Evolutionary conservation across 441 rosid species (phyloP).

Genomic region (Macaranga tanarius): DNA sequence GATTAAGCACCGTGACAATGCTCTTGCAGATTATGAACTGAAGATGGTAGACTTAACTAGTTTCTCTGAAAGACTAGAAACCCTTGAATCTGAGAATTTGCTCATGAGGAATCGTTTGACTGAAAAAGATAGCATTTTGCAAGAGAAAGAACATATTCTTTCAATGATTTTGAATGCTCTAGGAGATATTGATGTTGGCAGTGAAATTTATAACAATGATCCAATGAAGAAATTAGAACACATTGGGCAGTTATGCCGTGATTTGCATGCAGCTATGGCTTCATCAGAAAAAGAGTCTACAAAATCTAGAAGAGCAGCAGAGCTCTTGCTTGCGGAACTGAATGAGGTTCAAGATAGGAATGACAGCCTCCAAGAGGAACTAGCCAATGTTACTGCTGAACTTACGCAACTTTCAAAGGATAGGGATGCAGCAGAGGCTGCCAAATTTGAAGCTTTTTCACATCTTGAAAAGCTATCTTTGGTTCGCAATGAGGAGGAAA

Average conservation of each 20-base stretch:
- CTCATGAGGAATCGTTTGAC: constrained; percentile 58
- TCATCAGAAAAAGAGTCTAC: constrained; percentile 71
- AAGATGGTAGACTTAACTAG: constrained; percentile 59
- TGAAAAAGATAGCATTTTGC: constrained; percentile 61
- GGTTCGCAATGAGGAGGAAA: constrained; percentile 48
- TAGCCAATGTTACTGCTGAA: constrained; percentile 52
- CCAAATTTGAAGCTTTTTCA: constrained; percentile 63
- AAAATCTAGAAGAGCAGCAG: constrained; percentile 90
- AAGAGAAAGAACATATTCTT: constrained; percentile 63
- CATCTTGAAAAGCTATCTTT: constrained; percentile 55
- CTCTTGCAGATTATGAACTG: constrained; percentile 55
- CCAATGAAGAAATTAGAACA: constrained; percentile 70
- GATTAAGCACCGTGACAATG: constrained; percentile 54
- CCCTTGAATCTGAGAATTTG: constrained; percentile 66
- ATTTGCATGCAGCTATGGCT: constrained; percentile 58
- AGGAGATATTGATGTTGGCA: constrained; percentile 61
- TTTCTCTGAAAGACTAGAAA: constrained; percentile 50
- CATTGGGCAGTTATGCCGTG: constrained; percentile 50
- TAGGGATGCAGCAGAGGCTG: constrained; percentile 66
- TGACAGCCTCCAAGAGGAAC: constrained; percentile 86
- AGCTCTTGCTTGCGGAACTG: constrained; percentile 90
- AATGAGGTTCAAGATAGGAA: constrained; percentile 99
- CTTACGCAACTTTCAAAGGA: constrained; percentile 53
- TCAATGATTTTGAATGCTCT: constrained; percentile 47
- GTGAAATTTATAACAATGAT: constrained; percentile 46